phyloP scores from a whole-genome alignment of 306 rosid species.

The Cicer chorassanicum region DNA sequence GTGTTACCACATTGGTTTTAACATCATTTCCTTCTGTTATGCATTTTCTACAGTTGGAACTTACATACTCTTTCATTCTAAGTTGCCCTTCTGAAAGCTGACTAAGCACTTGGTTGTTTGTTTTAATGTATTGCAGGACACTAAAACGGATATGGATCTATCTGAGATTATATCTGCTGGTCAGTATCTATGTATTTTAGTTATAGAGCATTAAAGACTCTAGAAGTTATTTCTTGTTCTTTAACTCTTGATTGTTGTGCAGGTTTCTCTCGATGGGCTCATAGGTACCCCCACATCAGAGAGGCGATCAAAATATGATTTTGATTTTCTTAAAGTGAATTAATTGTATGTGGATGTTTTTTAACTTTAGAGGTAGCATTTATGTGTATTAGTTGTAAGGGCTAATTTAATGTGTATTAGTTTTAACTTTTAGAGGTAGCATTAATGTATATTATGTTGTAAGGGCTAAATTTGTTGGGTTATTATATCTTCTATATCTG shows the following conservation, averaged over 20 bases:
- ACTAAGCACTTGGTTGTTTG: neutral
- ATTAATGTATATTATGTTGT: too few species aligned
- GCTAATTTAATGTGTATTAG: too few species aligned
- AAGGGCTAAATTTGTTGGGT: too few species aligned
- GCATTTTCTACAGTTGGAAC: constrained; percentile 26
- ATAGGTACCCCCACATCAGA: constrained; percentile 68
- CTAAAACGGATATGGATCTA: constrained; percentile 70
- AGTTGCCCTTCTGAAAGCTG: neutral
- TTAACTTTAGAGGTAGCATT: constrained; percentile 14
- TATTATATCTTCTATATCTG: too few species aligned
- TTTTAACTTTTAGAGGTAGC: too few species aligned
- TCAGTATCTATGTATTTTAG: constrained; percentile 40
- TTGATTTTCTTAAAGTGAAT: constrained; percentile 33
- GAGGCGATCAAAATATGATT: constrained; percentile 49
- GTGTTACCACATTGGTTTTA: neutral
- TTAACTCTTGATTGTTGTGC: constrained; percentile 33
- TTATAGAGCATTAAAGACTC: constrained; percentile 1
- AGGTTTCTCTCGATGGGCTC: constrained; percentile 81
- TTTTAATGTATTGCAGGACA: constrained; percentile 58
- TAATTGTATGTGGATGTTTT: constrained; percentile 35
- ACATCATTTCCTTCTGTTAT: neutral
- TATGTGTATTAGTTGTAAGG: too few species aligned
- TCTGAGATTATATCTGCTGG: constrained; percentile 70
- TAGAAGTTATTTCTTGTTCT: constrained; percentile 13
- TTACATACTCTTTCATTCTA: neutral